Evolutionary conservation across 768 basidiomycete species (phyloP).

Genomic region (Dendrothele bispora): DNA sequence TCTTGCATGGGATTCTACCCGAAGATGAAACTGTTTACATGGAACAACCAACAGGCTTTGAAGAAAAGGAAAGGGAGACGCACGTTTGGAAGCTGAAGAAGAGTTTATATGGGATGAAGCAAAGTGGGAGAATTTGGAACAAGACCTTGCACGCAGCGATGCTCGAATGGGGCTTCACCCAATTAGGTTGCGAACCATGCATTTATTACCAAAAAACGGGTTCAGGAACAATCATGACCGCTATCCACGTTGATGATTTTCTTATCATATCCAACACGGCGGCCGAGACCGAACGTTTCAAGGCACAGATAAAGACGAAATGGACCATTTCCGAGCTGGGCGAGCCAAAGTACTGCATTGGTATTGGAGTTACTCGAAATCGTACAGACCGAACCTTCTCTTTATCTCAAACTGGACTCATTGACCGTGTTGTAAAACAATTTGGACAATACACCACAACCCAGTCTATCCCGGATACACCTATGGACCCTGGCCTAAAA

Average conservation of each 20-base stretch:
- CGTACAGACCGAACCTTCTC: conserved; percentile 11
- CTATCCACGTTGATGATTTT: conserved; percentile 37
- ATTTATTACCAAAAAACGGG: conserved; percentile 24
- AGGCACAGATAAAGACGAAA: conserved; percentile 19
- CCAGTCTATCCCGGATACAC: conserved; percentile 16
- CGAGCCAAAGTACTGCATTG: conserved; percentile 28
- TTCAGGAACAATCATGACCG: conserved; percentile 22
- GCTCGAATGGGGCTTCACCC: conserved; percentile 27
- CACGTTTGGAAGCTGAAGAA: conserved; percentile 12
- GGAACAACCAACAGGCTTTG: not conserved
- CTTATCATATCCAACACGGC: conserved; percentile 15
- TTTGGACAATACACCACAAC: conserved; percentile 25
- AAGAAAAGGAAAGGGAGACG: not conserved
- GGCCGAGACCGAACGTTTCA: conserved; percentile 17
- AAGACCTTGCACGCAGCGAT: conserved; percentile 27
- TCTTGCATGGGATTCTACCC: too few relatives aligned
- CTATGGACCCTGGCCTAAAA: conserved; percentile 29
- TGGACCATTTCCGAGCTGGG: conserved; percentile 37
- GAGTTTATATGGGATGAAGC: conserved; percentile 15
- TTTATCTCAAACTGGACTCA: conserved; percentile 25
- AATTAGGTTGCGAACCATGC: conserved; percentile 28
- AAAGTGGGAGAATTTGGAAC: conserved; percentile 33
- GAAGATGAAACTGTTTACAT: too few relatives aligned
- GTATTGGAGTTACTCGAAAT: conserved; percentile 34
- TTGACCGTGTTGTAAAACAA: conserved; percentile 25